These are phyloP conservation scores for Fraxinus angustifolia DNA, from an alignment of 305 asterid genomes.

Conservation along the genomic window DNA sequence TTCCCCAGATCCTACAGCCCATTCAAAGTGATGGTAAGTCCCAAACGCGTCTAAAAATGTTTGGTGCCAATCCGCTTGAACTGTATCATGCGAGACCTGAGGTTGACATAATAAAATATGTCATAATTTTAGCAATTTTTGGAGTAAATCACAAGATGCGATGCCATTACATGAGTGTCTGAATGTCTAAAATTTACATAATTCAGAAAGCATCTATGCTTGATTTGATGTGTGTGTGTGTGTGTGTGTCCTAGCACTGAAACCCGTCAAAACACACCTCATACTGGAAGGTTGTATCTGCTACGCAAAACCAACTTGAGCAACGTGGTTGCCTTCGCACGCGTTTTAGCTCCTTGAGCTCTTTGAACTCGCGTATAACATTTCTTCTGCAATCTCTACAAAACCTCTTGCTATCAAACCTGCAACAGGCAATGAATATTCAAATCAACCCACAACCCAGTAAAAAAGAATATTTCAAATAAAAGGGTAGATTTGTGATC, in stretches of 20 bases:
- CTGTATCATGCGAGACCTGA: conserved; percentile 85
- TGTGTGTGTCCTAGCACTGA: neutral
- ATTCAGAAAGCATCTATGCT: neutral
- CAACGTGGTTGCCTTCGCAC: conserved; percentile 81
- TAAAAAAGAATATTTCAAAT: neutral
- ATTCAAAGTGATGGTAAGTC: conserved; percentile 86
- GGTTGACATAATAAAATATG: conserved; percentile 30
- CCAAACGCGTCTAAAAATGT: conserved; percentile 74
- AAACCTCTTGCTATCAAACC: conserved; percentile 98
- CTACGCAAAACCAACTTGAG: conserved; percentile 93
- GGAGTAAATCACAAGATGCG: conserved; percentile 14
- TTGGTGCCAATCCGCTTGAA: conserved; percentile 92
- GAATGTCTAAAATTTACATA: conserved; percentile 14
- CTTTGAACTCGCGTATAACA: conserved; percentile 96
- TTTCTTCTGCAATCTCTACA: conserved; percentile 99
- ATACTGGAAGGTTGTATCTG: conserved; percentile 88
- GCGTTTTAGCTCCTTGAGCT: conserved; percentile 92
- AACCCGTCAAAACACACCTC: conserved; percentile 53
- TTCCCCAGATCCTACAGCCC: conserved; percentile 98
- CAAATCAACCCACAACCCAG: neutral
- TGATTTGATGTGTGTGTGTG: neutral
- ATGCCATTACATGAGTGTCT: conserved; percentile 5
- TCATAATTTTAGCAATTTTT: conserved; percentile 25
- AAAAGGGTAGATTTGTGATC: neutral
- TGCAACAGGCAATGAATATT: conserved; percentile 28